phyloP scores from a whole-genome alignment of 2,329 filamentous ascomycete genomes.

The Leptographium procerum region DNA sequence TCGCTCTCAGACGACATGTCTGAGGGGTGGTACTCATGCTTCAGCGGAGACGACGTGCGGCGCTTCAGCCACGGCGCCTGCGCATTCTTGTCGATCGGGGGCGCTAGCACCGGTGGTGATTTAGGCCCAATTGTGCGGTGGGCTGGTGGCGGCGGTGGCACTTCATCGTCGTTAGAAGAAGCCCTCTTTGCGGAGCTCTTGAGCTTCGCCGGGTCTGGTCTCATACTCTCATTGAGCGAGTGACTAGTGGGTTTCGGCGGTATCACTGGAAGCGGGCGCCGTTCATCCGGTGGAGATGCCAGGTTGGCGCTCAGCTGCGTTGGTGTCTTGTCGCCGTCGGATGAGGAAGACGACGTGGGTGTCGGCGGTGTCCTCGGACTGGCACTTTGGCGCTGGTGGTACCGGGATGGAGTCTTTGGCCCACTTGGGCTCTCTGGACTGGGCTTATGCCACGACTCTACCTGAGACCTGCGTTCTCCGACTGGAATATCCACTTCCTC shows the following conservation, averaged over 20 bases:
- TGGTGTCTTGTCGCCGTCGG: neutral
- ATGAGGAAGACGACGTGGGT: neutral
- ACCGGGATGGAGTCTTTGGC: slow-evolving; percentile 15
- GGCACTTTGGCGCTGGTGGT: slow-evolving; percentile 17
- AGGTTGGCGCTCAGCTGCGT: neutral
- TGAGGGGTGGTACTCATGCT: slow-evolving; percentile 93
- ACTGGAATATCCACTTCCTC: slow-evolving; percentile 22
- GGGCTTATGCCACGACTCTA: slow-evolving; percentile 1
- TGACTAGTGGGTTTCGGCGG: slow-evolving; percentile 14
- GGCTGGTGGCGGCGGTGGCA: slow-evolving; percentile 40
- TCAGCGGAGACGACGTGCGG: slow-evolving; percentile 81
- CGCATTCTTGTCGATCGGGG: slow-evolving; percentile 34
- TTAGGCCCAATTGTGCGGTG: slow-evolving; percentile 35
- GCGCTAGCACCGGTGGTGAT: slow-evolving; percentile 27
- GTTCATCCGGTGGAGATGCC: neutral
- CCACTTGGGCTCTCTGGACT: neutral
- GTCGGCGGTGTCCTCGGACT: slow-evolving; percentile 2
- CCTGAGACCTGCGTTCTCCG: slow-evolving; percentile 23
- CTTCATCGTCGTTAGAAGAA: neutral
- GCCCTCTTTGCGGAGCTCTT: slow-evolving; percentile 15
- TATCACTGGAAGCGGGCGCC: neutral
- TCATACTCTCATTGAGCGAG: slow-evolving; percentile 25
- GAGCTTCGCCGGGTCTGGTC: slow-evolving; percentile 25
- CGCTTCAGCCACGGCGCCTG: slow-evolving; percentile 43
- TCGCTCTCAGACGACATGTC: slow-evolving; percentile 49